Evolutionary conservation across 1,284 basidiomycete genomes (phyloP), one percentile per base, ranked within the genome.

Genomic region (Limonomyces culmigenus): DNA sequence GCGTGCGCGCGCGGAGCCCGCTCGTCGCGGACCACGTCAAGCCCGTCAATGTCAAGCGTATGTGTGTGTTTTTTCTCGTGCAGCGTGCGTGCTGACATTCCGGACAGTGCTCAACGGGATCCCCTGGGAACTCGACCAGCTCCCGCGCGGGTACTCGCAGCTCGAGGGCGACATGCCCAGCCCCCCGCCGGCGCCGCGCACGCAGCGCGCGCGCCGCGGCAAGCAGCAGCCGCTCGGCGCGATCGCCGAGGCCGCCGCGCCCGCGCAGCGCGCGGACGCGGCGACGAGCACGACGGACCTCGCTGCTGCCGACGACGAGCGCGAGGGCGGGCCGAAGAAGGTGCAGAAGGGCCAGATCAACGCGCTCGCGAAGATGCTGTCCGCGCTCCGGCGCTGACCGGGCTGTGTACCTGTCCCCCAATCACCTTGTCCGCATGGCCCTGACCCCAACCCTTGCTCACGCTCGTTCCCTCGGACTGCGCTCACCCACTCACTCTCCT

Each of bases 301-400:
- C 13, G n/a, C 8, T n/a, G 23, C 23, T 8, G n/a, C n/a, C n/a
- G n/a, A 8, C 23, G 23, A 27, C 23, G 54, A 56, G 32, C 59
- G 53, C 42, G 59, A 62, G 15, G 47, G 41, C 16, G 42, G 49
- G 34, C 70, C 72, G 43, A 75, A 78, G 63, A 85, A 80, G 60
- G 77, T 83, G 49, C 77, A 80, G 60, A 83, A 74, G 55, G 77
- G 75, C 38, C 80, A 85, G 63, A 84, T 84, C 62, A 76, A 77
- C 46, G 68, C 80, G 27, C 60, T 85, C 47, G 79, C 78, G 43
- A 84, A 84, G 69, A 80, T 85, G 77, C 58, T 85, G 42, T 81
- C 74, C 42, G 78, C 78, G 35, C 54, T 81, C 55, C 65, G 76
- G 48, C 70, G 73, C 49, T 79, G 55, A 65, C n/a, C n/a, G n/a